A percentile compares a stretch with the other conserved stretches of the same genome.
Evolutionary conservation across 1,284 basidiomycete genomes (phyloP).

Genomic region (Fomitopsis betulina): DNA sequence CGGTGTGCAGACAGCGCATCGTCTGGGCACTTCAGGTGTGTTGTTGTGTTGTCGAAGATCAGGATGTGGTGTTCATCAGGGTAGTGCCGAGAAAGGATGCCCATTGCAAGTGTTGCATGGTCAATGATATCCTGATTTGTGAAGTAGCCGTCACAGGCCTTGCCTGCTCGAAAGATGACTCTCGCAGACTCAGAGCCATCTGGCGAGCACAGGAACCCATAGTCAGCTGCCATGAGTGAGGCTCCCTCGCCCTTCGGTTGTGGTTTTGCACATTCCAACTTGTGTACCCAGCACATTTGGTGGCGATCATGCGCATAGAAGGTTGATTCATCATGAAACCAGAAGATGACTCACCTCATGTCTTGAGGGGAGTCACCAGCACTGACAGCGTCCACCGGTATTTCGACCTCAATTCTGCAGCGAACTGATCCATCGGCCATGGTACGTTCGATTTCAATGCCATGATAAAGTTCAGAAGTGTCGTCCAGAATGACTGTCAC

Average conservation of each 20-base stretch:
- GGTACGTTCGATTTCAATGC: no score
- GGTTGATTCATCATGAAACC: no score
- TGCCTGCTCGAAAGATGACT: background rate
- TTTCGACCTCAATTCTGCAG: no score
- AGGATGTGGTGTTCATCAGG: slow-evolving; percentile 26
- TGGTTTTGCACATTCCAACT: slow-evolving; percentile 11
- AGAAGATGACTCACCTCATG: no score
- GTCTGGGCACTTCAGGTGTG: slow-evolving; percentile 27
- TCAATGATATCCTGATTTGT: background rate
- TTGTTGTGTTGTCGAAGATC: slow-evolving; percentile 34
- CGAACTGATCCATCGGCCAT: no score
- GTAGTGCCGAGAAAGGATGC: slow-evolving; percentile 26
- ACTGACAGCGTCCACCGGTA: slow-evolving; percentile 26
- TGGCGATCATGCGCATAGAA: slow-evolving; percentile 22
- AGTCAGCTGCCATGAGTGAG: slow-evolving; percentile 39
- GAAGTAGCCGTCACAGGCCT: background rate
- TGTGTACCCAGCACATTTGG: slow-evolving; percentile 18
- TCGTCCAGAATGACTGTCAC: no score
- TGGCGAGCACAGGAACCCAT: slow-evolving; percentile 31
- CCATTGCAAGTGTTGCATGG: background rate
- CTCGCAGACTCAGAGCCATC: slow-evolving; percentile 23
- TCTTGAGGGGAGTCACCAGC: no score
- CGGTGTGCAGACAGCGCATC: slow-evolving; percentile 26
- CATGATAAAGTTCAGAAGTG: no score
- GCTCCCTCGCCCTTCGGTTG: slow-evolving; percentile 25